Evolutionary conservation across 2,329 filamentous ascomycete genomes (phyloP).

Genomic region (Monosporascus sp.): DNA sequence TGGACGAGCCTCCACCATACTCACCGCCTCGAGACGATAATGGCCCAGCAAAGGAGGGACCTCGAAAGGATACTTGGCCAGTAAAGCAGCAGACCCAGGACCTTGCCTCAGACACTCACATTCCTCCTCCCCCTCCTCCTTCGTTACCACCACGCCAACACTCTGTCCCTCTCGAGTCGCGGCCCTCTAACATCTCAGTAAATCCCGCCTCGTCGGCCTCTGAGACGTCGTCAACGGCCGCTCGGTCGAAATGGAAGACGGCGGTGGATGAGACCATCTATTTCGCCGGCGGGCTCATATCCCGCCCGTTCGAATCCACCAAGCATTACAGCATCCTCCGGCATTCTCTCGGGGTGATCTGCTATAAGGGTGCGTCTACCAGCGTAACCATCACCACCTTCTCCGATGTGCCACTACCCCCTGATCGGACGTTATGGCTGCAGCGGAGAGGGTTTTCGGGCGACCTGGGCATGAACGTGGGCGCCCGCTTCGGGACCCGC

Average conservation of each 20-base stretch:
- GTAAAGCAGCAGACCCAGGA: neutral
- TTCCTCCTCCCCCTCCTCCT: slow-evolving; percentile 4
- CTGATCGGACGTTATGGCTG: slow-evolving; percentile 58
- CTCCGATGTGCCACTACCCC: slow-evolving; percentile 50
- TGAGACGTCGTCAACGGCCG: neutral
- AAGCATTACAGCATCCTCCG: slow-evolving; percentile 63
- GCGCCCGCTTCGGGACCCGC: slow-evolving; percentile 55
- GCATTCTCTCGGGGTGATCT: slow-evolving; percentile 58
- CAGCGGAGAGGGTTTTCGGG: slow-evolving; percentile 65
- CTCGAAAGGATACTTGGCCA: neutral
- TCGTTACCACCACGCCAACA: slow-evolving; percentile 6
- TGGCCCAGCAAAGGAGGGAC: neutral
- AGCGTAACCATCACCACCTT: slow-evolving; percentile 61
- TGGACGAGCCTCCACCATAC: slow-evolving; percentile 9
- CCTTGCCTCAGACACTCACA: slow-evolving; percentile 5
- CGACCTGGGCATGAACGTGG: slow-evolving; percentile 62
- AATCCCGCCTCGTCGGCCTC: slow-evolving; percentile 4
- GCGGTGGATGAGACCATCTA: slow-evolving; percentile 56
- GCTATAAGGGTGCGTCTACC: slow-evolving; percentile 61
- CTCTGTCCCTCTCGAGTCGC: slow-evolving; percentile 14
- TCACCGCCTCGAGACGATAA: neutral
- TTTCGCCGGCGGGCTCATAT: slow-evolving; percentile 60
- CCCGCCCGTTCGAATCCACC: slow-evolving; percentile 58
- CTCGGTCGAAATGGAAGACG: slow-evolving; percentile 37
- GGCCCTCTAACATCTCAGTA: slow-evolving; percentile 9